A percentile compares a stretch with the other conserved stretches of the same genome.
phyloP scores from a whole-genome alignment of 768 basidiomycete species.

The Albatrellus ellisii region DNA sequence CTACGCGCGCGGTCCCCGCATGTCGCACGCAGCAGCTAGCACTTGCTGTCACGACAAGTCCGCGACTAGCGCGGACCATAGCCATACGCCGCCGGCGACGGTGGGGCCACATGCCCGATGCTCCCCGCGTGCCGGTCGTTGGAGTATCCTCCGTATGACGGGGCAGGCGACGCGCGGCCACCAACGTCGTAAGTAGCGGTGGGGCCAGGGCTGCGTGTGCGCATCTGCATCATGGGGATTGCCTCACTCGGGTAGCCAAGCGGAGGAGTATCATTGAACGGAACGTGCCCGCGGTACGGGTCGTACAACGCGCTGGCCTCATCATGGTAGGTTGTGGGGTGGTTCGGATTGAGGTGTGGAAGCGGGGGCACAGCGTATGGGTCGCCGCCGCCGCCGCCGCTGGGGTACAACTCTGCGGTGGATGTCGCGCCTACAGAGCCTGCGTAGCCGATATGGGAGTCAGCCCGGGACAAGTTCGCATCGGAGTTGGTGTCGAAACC shows the following conservation, averaged over 20 bases:
- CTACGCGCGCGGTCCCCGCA: too few relatives aligned
- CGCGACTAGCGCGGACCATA: constrained; percentile 10
- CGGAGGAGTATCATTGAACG: too few relatives aligned
- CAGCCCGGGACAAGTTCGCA: constrained; percentile 37
- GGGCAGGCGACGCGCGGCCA: constrained; percentile 7
- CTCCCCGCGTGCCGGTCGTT: neutral
- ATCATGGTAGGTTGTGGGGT: constrained; percentile 65
- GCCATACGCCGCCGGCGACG: constrained; percentile 7
- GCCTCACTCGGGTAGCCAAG: constrained; percentile 38
- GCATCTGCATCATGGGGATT: constrained; percentile 61
- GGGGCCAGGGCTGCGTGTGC: constrained; percentile 18
- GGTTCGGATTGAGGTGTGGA: constrained; percentile 67
- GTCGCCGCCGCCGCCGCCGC: constrained; percentile 25
- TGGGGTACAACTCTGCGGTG: constrained; percentile 26
- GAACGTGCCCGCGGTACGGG: constrained; percentile 69
- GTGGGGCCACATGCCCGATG: constrained; percentile 4
- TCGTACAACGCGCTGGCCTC: constrained; percentile 56
- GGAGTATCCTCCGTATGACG: neutral
- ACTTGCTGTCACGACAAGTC: too few relatives aligned
- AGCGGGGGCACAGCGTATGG: constrained; percentile 78
- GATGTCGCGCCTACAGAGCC: constrained; percentile 32
- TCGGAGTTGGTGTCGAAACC: constrained; percentile 65
- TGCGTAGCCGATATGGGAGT: constrained; percentile 31
- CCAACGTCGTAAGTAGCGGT: constrained; percentile 9
- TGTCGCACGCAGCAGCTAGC: too few relatives aligned